Base-by-base conservation (phyloP, 129 eudicot genomes). In the Flaveria ramosissima region DNA sequence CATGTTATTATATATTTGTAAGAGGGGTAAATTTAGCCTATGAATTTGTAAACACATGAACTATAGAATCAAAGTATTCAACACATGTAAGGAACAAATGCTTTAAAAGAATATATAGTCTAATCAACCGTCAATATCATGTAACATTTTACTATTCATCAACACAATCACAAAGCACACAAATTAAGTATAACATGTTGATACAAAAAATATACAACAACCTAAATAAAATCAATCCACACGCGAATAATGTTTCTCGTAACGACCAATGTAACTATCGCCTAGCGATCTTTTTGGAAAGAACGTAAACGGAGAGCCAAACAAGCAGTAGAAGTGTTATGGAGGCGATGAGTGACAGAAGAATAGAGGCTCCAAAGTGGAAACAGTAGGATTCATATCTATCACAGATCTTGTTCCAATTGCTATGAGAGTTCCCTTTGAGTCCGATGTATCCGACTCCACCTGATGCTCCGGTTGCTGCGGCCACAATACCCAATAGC, bases 391-490 rank as follows among this genome's bases (percentile, higher is more conserved):
- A 32, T 62, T 71, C 90, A 32, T 72, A 89, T 3, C 24, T 23
- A 62, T 83, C 46, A 75, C 98, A 92, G 3, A 92, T 42, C 78
- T 92, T 88, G 67, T 1, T 11, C 91, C 93, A 92, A 16, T 52
- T 41, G 19, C 78, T 78, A 53, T 89, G 93, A 57, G 87, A 74
- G 81, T 88, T 86, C 20, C 98, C 98, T 80, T 82, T 89, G 48
- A 86, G 61, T 50, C 96, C 98, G 10, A 89, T 60, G 77, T 92
- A 92, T 19, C 74, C 96, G 1, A 92, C 96, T 19, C 56, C 92
- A 8, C 92, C 98, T 43, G 89, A 84, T 78, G 94, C 62, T 69
- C 93, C 96, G 9, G 87, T 84, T 66, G 96, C 94, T 15, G 98
- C 70, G 13, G 96, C 91, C 68, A 88, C 77, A 3, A 92, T 88